Conservation (phyloP, 169 alveolate genomes). For the Eimeria zaria region DNA sequence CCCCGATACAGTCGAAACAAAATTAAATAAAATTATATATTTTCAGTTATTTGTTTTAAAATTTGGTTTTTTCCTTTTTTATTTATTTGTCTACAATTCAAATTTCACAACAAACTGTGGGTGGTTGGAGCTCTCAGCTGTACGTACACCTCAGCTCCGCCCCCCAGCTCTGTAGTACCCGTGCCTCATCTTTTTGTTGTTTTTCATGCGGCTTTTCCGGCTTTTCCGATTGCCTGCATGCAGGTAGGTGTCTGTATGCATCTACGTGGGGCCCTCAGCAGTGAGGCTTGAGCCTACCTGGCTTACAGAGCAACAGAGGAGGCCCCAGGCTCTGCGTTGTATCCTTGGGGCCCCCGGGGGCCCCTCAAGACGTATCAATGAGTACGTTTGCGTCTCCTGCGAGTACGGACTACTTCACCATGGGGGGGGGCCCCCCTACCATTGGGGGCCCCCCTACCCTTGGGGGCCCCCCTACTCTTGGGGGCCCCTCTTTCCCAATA, state of each 20-base stretch:
- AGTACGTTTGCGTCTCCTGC: slow-evolving; percentile 46
- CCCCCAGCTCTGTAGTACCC: not conserved
- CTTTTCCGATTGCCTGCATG: not conserved
- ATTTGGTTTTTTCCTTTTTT: not conserved
- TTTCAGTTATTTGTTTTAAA: too few relatives aligned
- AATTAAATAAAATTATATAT: too few relatives aligned
- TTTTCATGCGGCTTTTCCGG: not conserved
- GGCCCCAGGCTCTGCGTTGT: not conserved
- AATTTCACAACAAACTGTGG: not conserved
- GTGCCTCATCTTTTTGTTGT: not conserved
- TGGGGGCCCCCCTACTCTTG: not conserved
- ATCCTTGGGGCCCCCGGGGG: slow-evolving; percentile 50
- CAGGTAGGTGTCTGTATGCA: slow-evolving; percentile 5
- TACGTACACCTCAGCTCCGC: not conserved
- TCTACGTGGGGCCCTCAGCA: not conserved
- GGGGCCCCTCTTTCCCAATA: not conserved
- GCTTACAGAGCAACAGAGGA: not conserved
- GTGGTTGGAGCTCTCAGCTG: not conserved
- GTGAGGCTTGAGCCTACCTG: too few relatives aligned
- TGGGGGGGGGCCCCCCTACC: not conserved
- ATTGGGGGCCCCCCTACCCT: slow-evolving; percentile 6
- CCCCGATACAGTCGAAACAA: too few relatives aligned
- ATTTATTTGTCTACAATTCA: not conserved
- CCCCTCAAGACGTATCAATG: slow-evolving; percentile 20
- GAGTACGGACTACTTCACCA: slow-evolving; percentile 8